Conservation (phyloP, 345 rosid species). For the Brassica rapa region DNA sequence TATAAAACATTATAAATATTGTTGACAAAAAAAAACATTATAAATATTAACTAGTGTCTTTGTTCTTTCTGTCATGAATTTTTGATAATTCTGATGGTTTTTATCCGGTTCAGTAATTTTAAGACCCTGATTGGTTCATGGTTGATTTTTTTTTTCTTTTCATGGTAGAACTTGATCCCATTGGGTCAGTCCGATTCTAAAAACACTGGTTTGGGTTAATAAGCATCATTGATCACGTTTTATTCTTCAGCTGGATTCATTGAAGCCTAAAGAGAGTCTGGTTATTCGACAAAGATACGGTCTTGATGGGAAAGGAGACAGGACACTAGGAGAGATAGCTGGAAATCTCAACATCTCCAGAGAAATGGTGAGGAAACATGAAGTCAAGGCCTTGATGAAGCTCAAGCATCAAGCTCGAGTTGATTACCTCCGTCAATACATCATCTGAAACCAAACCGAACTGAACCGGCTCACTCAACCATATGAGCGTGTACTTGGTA, state of each 20-base stretch:
- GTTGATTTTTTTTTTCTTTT: neutral
- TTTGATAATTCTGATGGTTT: neutral
- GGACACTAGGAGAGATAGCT: slow-evolving; percentile 89
- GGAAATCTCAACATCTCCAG: slow-evolving; percentile 90
- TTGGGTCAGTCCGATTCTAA: neutral
- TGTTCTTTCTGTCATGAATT: neutral
- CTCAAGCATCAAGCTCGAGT: slow-evolving; percentile 91
- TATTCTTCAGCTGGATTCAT: slow-evolving; percentile 71
- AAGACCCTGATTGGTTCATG: neutral
- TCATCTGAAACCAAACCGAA: slow-evolving; percentile 47
- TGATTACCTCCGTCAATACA: slow-evolving; percentile 74
- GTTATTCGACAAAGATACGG: slow-evolving; percentile 92
- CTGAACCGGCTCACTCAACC: neutral
- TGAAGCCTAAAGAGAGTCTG: slow-evolving; percentile 92
- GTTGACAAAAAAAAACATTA: neutral
- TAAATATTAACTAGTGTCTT: neutral
- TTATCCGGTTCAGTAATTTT: neutral
- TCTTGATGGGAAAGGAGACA: slow-evolving; percentile 90
- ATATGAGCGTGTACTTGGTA: slow-evolving; percentile 12
- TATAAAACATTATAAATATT: neutral
- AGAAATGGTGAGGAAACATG: slow-evolving; percentile 97
- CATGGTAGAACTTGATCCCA: neutral
- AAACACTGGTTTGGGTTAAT: neutral
- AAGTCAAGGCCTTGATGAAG: slow-evolving; percentile 95
- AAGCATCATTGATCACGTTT: slow-evolving; percentile 9